These are phyloP conservation scores for Phytophthora palmivora DNA, from an alignment of 352 stramenopile species.

Conservation along the genomic window DNA sequence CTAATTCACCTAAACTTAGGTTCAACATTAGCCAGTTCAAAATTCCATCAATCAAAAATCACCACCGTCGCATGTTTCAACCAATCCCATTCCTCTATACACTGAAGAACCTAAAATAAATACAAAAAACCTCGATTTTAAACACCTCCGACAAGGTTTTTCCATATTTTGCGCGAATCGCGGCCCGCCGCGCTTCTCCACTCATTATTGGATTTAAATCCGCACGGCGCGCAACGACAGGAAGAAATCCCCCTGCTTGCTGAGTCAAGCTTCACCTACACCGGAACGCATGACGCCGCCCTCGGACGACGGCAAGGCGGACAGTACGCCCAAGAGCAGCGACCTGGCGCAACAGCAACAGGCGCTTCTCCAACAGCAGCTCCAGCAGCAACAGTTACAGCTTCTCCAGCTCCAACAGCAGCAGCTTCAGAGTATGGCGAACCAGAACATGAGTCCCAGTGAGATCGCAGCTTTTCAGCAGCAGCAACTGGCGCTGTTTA, in stretches of 20 bases:
- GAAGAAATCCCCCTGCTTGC: constrained; percentile 61
- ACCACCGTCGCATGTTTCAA: constrained; percentile 23
- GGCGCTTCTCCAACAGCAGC: constrained; percentile 37
- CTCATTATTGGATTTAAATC: constrained; percentile 77
- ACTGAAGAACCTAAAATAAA: constrained; percentile 9
- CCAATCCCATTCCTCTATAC: constrained; percentile 30
- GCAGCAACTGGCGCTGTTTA: constrained; percentile 77
- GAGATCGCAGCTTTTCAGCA: constrained; percentile 66
- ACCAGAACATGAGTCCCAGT: constrained; percentile 64
- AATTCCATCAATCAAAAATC: constrained; percentile 54
- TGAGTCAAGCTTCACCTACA: constrained; percentile 17
- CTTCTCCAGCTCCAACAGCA: constrained; percentile 65
- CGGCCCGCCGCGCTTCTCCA: constrained; percentile 33
- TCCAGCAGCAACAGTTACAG: constrained; percentile 54
- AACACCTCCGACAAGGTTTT: constrained; percentile 25
- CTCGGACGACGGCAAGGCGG: constrained; percentile 37
- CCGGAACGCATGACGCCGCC: constrained; percentile 32
- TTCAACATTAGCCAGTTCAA: constrained; percentile 34
- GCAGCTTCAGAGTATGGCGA: constrained; percentile 63
- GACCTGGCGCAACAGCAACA: constrained; percentile 38
- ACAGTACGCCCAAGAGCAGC: constrained; percentile 25
- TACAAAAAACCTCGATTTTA: constrained; percentile 12
- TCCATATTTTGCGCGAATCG: constrained; percentile 53
- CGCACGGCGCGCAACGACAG: constrained; percentile 57
- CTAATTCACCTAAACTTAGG: constrained; percentile 9